Conservation (phyloP, 306 rosid genomes). For the Medicago ruthenica region DNA sequence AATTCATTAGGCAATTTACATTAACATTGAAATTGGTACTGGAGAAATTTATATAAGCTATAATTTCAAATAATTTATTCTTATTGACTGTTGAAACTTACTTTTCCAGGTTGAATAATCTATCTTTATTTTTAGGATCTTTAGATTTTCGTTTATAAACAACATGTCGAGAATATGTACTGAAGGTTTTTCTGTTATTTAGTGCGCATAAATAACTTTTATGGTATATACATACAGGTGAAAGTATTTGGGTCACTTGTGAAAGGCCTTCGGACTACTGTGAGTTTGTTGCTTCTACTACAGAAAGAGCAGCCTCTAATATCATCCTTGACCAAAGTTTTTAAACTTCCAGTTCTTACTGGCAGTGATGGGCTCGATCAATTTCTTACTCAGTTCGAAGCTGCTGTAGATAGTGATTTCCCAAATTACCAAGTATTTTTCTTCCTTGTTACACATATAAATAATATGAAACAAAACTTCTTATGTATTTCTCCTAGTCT, state of each 20-base stretch:
- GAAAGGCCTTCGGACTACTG: slow-evolving; percentile 82
- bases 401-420: slow-evolving; percentile 87
- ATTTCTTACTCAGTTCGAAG: slow-evolving; percentile 89
- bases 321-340: slow-evolving; percentile 58
- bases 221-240: slow-evolving; percentile 62
- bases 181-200: slow-evolving; percentile 16
- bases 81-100: neutral
- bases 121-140: slow-evolving; percentile 4
- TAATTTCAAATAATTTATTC: neutral
- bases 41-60: slow-evolving; percentile 4
- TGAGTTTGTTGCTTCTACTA: slow-evolving; percentile 69
- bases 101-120: slow-evolving; percentile 7
- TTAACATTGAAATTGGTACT: neutral
- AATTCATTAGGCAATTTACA: slow-evolving; percentile 16
- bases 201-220: slow-evolving; percentile 27
- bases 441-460: slow-evolving; percentile 15
- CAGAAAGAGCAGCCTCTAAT: slow-evolving; percentile 64
- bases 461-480: neutral
- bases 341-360: slow-evolving; percentile 64
- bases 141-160: neutral
- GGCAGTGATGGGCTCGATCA: slow-evolving; percentile 77
- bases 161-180: neutral
- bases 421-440: slow-evolving; percentile 74
- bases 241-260: slow-evolving; percentile 85
- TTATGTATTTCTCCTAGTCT: neutral